Conservation (phyloP, 2,329 filamentous ascomycete genomes). For the Fusarium sp. region DNA sequence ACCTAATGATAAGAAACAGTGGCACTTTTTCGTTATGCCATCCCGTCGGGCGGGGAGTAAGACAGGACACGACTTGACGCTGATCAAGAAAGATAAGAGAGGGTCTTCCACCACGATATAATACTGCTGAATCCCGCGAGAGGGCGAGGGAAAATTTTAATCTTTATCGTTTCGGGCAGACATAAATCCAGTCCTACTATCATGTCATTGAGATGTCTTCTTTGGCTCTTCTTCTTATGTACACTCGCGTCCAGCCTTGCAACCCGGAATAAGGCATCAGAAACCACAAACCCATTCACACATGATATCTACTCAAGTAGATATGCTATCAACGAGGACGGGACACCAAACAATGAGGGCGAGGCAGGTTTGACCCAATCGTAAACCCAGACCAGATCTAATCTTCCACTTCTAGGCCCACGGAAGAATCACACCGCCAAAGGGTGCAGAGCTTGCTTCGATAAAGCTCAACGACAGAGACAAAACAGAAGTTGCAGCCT, state of each 20-base stretch:
- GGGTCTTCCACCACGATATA: background rate
- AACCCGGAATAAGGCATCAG: too few species aligned
- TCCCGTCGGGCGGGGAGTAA: background rate
- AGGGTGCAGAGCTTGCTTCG: background rate
- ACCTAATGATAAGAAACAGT: background rate
- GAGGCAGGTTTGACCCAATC: background rate
- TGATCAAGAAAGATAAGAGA: background rate
- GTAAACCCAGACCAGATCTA: background rate
- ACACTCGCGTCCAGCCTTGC: background rate
- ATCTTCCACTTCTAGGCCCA: background rate
- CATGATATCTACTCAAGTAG: background rate
- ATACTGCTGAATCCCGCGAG: too few species aligned
- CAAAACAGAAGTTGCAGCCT: background rate
- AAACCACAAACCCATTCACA: background rate
- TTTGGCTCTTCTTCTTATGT: background rate
- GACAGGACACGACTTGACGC: background rate
- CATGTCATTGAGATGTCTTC: background rate
- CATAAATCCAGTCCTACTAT: background rate
- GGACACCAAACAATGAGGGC: background rate
- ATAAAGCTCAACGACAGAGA: background rate
- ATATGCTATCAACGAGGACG: background rate
- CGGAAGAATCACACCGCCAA: background rate
- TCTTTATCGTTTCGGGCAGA: background rate
- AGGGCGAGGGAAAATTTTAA: background rate
- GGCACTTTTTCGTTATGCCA: background rate